phyloP scores from a whole-genome alignment of 1,139 yeast genomes.

The Hyphopichia buzzinii region DNA sequence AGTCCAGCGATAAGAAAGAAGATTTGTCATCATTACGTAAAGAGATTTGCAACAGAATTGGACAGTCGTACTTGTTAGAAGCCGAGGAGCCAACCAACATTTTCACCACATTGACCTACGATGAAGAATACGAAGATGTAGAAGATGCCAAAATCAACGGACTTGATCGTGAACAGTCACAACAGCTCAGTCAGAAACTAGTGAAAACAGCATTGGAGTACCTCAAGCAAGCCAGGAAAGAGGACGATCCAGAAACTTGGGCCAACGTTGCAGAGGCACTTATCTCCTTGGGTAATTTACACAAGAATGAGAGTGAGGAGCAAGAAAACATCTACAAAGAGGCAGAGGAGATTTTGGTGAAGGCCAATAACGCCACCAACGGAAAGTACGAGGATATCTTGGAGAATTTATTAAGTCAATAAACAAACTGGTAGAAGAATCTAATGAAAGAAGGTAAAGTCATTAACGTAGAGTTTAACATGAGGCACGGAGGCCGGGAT shows the following conservation, averaged over 20 bases:
- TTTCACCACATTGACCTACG: conserved; percentile 58
- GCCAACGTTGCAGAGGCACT: conserved; percentile 82
- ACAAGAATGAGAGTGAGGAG: conserved; percentile 59
- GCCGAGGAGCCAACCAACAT: conserved; percentile 61
- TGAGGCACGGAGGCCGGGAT: no score
- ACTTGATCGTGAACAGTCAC: conserved; percentile 41
- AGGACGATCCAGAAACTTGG: conserved; percentile 78
- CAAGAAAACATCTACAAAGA: conserved; percentile 62
- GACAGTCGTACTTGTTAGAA: conserved; percentile 60
- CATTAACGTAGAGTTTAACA: no score
- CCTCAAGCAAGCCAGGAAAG: conserved; percentile 58
- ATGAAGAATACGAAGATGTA: conserved; percentile 45
- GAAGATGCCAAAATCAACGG: conserved; percentile 36
- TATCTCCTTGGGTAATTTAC: conserved; percentile 73
- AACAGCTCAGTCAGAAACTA: conserved; percentile 46
- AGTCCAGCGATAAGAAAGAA: conserved; percentile 11
- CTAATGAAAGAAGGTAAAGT: neutral
- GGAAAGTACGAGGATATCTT: conserved; percentile 67
- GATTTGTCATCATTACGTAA: conserved; percentile 26
- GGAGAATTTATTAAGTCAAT: conserved; percentile 33
- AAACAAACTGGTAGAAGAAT: conserved; percentile 1
- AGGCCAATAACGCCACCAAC: conserved; percentile 74
- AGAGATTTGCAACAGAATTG: conserved; percentile 48
- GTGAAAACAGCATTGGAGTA: conserved; percentile 57
- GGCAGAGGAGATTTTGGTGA: conserved; percentile 62